Conservation (phyloP, 2,329 filamentous ascomycete genomes). For the Zasmidium cellare region DNA sequence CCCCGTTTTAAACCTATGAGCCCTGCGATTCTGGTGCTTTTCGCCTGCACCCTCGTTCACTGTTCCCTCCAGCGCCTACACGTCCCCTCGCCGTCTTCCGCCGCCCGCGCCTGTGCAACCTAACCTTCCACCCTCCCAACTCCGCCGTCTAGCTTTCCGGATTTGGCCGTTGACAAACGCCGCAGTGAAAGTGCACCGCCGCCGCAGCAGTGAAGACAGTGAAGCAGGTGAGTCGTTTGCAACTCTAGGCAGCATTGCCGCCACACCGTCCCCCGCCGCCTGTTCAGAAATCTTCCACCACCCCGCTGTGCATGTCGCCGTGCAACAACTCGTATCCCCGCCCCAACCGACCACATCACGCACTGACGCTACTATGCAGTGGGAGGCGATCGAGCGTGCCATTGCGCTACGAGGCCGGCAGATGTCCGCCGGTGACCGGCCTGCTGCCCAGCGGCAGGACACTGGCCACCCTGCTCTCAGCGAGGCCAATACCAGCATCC, state of each 20-base stretch:
- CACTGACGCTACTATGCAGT: constrained; percentile 11
- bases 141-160: neutral
- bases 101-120: neutral
- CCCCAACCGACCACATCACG: neutral
- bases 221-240: neutral
- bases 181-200: neutral
- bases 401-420: constrained; percentile 19
- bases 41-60: neutral
- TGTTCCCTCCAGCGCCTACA: neutral
- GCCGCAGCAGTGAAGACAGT: too few species aligned
- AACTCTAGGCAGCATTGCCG: neutral
- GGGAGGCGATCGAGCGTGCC: constrained; percentile 15
- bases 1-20: too few species aligned
- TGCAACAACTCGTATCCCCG: neutral
- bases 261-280: neutral
- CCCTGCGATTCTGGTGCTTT: too few species aligned
- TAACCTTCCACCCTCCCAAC: too few species aligned
- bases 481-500: constrained; percentile 20
- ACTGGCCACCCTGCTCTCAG: constrained; percentile 18
- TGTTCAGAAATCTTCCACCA: too few species aligned
- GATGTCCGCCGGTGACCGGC: constrained; percentile 21
- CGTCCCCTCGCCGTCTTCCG: too few species aligned
- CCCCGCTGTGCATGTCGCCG: neutral
- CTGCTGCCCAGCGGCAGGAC: constrained; percentile 20
- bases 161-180: neutral